Percentiles rank a stretch among this genome's conserved stretches.
Conservation (phyloP, 371 early-diverging fungal species). For the Mucor racemosus region DNA sequence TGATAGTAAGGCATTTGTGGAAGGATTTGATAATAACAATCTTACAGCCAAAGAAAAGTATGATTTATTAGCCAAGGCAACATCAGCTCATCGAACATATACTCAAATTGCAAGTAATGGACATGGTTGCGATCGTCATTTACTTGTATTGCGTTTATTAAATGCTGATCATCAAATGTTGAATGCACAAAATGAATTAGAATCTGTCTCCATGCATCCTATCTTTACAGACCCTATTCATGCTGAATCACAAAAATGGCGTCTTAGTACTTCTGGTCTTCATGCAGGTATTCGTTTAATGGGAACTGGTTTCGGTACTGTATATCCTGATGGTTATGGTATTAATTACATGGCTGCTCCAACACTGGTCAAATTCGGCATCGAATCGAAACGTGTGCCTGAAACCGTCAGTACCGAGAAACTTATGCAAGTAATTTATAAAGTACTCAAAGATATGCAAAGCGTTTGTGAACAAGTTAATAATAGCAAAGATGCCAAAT, state of each 20-base stretch:
- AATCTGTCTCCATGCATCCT: constrained; percentile 49
- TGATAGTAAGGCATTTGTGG: constrained; percentile 69
- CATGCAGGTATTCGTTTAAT: constrained; percentile 72
- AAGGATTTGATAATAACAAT: constrained; percentile 56
- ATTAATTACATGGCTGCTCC: constrained; percentile 85
- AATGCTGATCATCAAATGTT: constrained; percentile 38
- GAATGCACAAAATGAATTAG: constrained; percentile 25
- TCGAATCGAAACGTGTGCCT: constrained; percentile 73
- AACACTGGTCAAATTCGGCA: constrained; percentile 74
- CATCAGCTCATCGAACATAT: constrained; percentile 67
- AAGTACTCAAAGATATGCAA: constrained; percentile 62
- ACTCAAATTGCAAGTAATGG: constrained; percentile 74
- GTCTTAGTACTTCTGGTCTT: constrained; percentile 79
- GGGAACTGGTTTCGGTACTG: constrained; percentile 83
- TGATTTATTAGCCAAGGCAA: constrained; percentile 64
- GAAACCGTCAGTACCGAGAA: constrained; percentile 48
- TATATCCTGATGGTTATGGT: constrained; percentile 84
- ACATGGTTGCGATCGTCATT: constrained; percentile 83
- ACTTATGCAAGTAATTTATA: constrained; percentile 53
- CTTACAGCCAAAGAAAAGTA: constrained; percentile 43
- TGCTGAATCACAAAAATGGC: constrained; percentile 66
- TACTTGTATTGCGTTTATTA: constrained; percentile 76
- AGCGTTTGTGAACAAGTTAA: constrained; percentile 44
- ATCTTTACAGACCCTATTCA: constrained; percentile 80
- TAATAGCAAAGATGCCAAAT: constrained; percentile 5